Percentiles rank a stretch among this genome's conserved stretches.
Conservation (phyloP, 495 filamentous ascomycete species). For the Aspergillus kassunensis region DNA sequence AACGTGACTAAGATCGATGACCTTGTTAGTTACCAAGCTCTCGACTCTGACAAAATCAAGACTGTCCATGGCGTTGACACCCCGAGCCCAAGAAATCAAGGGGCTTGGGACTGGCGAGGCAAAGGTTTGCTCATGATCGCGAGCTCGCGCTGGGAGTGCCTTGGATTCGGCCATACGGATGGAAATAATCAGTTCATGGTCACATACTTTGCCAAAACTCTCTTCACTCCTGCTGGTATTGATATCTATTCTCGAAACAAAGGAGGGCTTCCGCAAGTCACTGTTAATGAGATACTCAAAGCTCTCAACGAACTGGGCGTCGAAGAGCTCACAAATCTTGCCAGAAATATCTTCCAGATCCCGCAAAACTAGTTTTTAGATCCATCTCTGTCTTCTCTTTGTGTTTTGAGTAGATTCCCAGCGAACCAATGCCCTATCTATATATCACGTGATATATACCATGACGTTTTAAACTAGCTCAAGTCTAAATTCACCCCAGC, state of each 20-base stretch:
- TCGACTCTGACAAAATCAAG: slow-evolving; percentile 48
- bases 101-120: slow-evolving; percentile 67
- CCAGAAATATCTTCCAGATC: slow-evolving; percentile 18
- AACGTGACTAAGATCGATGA: slow-evolving; percentile 54
- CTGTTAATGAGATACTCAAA: slow-evolving; percentile 41
- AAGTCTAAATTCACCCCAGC: not conserved
- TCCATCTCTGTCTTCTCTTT: too few species aligned
- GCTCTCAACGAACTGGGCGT: slow-evolving; percentile 36
- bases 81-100: slow-evolving; percentile 32
- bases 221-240: slow-evolving; percentile 71
- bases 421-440: too few species aligned
- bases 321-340: slow-evolving; percentile 16
- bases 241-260: slow-evolving; percentile 62
- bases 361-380: slow-evolving; percentile 7
- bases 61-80: slow-evolving; percentile 62
- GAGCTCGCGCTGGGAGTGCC: slow-evolving; percentile 66
- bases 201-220: slow-evolving; percentile 69
- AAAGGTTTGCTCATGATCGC: slow-evolving; percentile 63
- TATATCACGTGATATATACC: too few species aligned
- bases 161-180: slow-evolving; percentile 60
- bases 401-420: too few species aligned
- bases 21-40: slow-evolving; percentile 58
- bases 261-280: slow-evolving; percentile 47
- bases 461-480: not conserved
- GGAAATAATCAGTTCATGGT: slow-evolving; percentile 57